Base-by-base conservation (phyloP, 805 yeast genomes). In the Ogataea sp. region DNA sequence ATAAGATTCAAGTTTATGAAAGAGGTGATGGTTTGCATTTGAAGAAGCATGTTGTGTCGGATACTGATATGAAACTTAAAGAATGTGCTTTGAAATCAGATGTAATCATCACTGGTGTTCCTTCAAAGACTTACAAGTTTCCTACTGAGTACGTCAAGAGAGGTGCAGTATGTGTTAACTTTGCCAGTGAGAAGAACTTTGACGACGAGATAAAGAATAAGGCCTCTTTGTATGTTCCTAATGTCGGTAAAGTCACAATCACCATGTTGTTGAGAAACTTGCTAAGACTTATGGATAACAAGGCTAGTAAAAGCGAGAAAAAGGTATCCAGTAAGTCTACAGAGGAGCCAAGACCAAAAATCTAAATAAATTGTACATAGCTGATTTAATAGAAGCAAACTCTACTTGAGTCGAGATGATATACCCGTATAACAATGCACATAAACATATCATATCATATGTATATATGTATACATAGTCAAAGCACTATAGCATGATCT, bases 101-200 rank as follows among this genome's bases (percentile, higher is more conserved):
- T 58, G 96, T 93, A 16, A 77, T 93, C 39, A 84, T 93, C 48
- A 93, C 98, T 2, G 98, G 98, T 39, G 98, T 93, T 7, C 98
- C 98, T 4, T 71, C 84, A 2, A 76, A 81, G 24, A 51, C 56
- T 31, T 93, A 90, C 67, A 88, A 87, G 63, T 88, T 90, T 62
- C 96, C 96, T 20, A 73, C 85, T 3, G 82, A 82, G 44, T 71
- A 71, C 47, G 78, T 90, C 40, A 77, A 80, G 53, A 78, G 87
- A 48, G 98, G 98, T 36, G 87, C 97, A 16, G 85, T 84, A 14
- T 85, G 87, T 53, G 78, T 93, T 43, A 93, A 93, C 62, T 90
- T 90, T 55, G 78, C 96, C 10, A 82, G 93, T 47, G 83, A 80
- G 41, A 86, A 85, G 70, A 93, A 93, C 65, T 93, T 93, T 59